These are phyloP conservation scores for Tetradesmus lagerheimii DNA, from an alignment of 139 green algal species.

Conservation along the genomic window DNA sequence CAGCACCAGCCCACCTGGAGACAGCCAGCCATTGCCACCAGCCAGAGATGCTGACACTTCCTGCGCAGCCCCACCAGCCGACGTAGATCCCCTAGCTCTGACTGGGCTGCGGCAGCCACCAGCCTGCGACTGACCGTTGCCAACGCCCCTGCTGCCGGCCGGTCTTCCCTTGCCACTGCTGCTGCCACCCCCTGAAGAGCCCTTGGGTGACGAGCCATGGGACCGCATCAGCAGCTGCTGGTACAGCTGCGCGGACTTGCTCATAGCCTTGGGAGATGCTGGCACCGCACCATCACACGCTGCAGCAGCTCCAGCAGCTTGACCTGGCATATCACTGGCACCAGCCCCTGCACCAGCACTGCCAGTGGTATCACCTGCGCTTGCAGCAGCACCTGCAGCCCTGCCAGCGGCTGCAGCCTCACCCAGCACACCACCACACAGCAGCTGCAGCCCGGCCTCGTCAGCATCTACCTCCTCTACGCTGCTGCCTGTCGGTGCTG, in stretches of 20 bases:
- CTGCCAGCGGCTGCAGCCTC: background rate
- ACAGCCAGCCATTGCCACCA: too few species aligned
- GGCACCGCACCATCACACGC: background rate
- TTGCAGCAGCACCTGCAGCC: background rate
- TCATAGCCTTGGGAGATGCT: background rate
- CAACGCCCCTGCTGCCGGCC: background rate
- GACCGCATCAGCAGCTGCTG: conserved; percentile 16
- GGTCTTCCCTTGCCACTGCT: background rate
- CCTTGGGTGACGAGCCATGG: background rate
- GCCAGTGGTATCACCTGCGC: too few species aligned
- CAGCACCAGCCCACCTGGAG: background rate
- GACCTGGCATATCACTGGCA: background rate
- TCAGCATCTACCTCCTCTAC: background rate
- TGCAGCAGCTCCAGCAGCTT: background rate
- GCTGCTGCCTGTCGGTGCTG: background rate
- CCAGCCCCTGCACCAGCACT: too few species aligned
- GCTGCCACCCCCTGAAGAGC: background rate
- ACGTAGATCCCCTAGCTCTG: background rate
- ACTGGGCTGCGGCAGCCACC: background rate
- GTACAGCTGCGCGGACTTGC: conserved; percentile 18
- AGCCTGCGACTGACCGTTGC: background rate
- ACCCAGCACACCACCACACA: background rate
- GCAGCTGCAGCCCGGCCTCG: background rate
- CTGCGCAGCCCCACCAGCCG: background rate
- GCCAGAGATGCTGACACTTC: background rate